Evolutionary conservation across 768 basidiomycete species (phyloP).

Genomic region (Russula sp.): DNA sequence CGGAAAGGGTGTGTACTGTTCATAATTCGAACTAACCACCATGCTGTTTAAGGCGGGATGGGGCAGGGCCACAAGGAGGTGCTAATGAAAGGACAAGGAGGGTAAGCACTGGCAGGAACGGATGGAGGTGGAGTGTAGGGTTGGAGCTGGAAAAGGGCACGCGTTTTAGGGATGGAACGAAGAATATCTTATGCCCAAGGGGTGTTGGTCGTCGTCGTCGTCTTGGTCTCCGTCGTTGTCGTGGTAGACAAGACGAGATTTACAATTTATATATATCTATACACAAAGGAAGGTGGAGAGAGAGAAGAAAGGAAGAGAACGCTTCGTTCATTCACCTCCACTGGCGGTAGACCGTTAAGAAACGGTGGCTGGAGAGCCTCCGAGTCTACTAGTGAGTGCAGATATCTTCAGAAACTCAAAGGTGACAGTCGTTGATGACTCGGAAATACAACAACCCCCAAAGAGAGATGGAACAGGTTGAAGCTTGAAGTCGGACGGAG

Average conservation of each 20-base stretch:
- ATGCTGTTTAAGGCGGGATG: conserved; percentile 34
- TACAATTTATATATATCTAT: conserved; percentile 6
- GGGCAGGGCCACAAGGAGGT: conserved; percentile 28
- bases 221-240: too few species aligned
- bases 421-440: neutral
- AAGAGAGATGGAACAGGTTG: neutral
- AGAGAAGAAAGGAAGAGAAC: neutral
- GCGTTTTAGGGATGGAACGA: conserved; percentile 12
- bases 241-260: neutral
- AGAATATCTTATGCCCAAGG: conserved; percentile 18
- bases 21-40: conserved; percentile 51
- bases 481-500: neutral
- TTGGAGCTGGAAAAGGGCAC: conserved; percentile 23
- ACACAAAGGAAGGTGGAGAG: neutral
- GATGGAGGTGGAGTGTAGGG: conserved; percentile 29
- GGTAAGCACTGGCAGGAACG: conserved; percentile 31
- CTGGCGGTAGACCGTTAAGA: neutral
- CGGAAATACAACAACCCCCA: neutral
- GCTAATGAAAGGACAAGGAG: conserved; percentile 26
- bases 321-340: conserved; percentile 13
- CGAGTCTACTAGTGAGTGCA: neutral
- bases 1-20: conserved; percentile 54
- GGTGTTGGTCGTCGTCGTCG: conserved; percentile 12
- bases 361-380: neutral
- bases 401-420: conserved; percentile 4